Evolutionary conservation across 768 basidiomycete genomes (phyloP).

Genomic region (Tulasnella sp.): DNA sequence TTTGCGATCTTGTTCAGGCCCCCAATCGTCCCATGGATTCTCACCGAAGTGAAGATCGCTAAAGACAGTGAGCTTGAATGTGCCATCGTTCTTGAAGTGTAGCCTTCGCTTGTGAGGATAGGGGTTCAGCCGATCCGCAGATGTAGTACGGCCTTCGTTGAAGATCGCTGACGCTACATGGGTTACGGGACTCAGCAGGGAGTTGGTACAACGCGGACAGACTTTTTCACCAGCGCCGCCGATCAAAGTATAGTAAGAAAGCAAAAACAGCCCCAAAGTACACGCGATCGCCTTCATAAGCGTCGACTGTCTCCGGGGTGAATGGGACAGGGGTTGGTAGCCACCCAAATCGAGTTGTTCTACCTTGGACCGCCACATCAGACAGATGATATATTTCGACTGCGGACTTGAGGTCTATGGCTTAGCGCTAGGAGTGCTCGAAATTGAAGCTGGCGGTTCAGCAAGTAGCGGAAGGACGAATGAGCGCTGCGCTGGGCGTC

Average conservation of each 20-base stretch:
- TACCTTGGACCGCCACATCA: background rate
- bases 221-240: background rate
- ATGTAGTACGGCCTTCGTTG: background rate
- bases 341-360: background rate
- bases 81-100: conserved; percentile 43
- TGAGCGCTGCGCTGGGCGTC: background rate
- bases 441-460: background rate
- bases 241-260: background rate
- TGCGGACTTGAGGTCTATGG: background rate
- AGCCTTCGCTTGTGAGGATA: conserved; percentile 40
- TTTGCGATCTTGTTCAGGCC: conserved; percentile 53
- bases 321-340: background rate
- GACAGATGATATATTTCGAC: no score
- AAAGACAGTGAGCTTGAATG: conserved; percentile 63
- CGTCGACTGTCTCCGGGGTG: background rate
- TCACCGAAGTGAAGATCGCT: conserved; percentile 70
- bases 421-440: background rate
- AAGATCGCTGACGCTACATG: background rate
- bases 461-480: background rate
- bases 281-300: background rate
- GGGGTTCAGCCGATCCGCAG: conserved; percentile 25
- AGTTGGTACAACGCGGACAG: no score
- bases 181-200: background rate
- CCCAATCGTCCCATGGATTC: conserved; percentile 50
- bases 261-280: background rate